phyloP scores from a whole-genome alignment of 75 land plant species.

The Pinus taeda region DNA sequence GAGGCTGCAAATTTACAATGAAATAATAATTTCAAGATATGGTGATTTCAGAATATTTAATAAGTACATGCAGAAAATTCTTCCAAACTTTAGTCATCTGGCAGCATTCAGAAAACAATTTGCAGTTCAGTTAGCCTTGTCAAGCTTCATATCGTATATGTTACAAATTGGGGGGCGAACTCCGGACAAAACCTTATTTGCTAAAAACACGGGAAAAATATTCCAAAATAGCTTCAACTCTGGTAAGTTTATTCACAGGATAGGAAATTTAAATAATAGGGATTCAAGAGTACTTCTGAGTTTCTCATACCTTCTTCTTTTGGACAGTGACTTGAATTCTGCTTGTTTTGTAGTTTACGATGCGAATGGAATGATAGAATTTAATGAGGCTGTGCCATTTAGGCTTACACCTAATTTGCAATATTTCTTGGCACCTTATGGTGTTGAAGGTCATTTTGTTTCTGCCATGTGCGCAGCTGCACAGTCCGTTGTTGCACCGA shows the following conservation, averaged over 20 bases:
- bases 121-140: constrained; percentile 92
- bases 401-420: constrained; percentile 89
- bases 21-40: constrained; percentile 58
- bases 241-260: constrained; percentile 26
- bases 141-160: constrained; percentile 95
- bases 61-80: constrained; percentile 94
- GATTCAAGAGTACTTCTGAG: neutral
- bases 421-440: constrained; percentile 84
- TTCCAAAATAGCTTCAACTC: constrained; percentile 96
- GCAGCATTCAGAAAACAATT: constrained; percentile 99
- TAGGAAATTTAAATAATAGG: neutral
- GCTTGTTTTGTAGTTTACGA: constrained; percentile 63
- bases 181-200: constrained; percentile 93
- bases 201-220: constrained; percentile 93
- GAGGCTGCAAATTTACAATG: constrained; percentile 83
- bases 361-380: constrained; percentile 91
- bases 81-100: constrained; percentile 77
- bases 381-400: constrained; percentile 89
- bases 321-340: neutral
- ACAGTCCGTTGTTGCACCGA: constrained; percentile 83
- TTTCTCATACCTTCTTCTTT: neutral
- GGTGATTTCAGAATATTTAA: constrained; percentile 74
- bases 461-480: constrained; percentile 97
- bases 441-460: constrained; percentile 92
- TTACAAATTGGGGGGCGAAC: constrained; percentile 95